Evolutionary conservation across 257 asterid species (phyloP), one percentile per base, ranked within the genome.

Genomic region (Plantago elongata): DNA sequence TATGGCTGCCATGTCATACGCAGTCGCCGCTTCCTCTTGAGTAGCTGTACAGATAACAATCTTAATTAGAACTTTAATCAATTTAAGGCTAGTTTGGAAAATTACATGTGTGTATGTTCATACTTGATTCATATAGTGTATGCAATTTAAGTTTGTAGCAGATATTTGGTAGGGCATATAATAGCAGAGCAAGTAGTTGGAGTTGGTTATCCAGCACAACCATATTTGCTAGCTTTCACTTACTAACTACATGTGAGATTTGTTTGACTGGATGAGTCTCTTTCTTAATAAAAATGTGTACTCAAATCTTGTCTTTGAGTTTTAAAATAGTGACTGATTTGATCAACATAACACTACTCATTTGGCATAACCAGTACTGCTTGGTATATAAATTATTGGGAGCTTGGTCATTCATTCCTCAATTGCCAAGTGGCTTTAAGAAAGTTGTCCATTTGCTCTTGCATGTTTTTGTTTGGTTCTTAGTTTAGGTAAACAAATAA

Each of bases 21-120:
- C 99, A 0, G 83, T 74, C 38, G 99, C 99, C 0, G 99, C 99
- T 77, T 93, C 99, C 61, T 93, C 99, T 75, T 93, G 92, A 2
- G 97, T 93, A 60, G 94, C 99, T 93, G 73, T 78, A 66, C 13
- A 17, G 6, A 61, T 34, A 38, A 57, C 29, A 57, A 9, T 17
- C 34, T 1, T 8, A 16, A 30, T n/a, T 0, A 40, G 11, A 43
- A 40, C 18, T 4, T 51, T 57, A 52, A 73, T 49, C 54, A 14
- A 49, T 15, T 5, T 13, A 34, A 34, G 40, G 74, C 46, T 44
- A 63, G 7, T 54, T 43, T 62, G 16, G 79, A 61, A 30, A 68
- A 56, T 42, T 59, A 5, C 12, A 9, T 51, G 43, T 9, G 13
- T 11, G 14, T 7, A 45, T 14, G 18, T 16, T 22, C 9, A 11